A percentile compares a stretch with the other conserved stretches of the same genome.
Conservation (phyloP, 768 basidiomycete species). For the Pleurotus sapidus region DNA sequence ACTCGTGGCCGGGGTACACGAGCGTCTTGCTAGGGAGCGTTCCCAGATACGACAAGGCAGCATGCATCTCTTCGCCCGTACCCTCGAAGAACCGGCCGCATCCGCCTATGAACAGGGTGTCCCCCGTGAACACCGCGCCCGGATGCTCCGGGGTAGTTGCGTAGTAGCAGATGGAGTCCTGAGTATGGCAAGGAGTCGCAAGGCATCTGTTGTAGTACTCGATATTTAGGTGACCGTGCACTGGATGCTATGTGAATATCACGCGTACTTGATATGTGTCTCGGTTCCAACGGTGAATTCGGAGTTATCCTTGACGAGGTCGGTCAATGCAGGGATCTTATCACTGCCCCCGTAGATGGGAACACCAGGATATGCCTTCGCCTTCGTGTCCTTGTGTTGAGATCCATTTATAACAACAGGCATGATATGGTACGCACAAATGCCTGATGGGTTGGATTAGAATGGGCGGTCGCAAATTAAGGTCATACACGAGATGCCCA, state of each 20-base stretch:
- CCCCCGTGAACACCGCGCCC: constrained; percentile 90
- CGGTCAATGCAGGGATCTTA: constrained; percentile 61
- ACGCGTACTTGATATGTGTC: constrained; percentile 54
- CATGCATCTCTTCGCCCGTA: constrained; percentile 74
- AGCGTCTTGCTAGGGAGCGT: constrained; percentile 77
- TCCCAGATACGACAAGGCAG: constrained; percentile 66
- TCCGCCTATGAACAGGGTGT: constrained; percentile 86
- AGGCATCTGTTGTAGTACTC: constrained; percentile 52
- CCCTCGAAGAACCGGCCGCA: constrained; percentile 97
- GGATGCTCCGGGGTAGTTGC: constrained; percentile 58
- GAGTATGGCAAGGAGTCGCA: constrained; percentile 92
- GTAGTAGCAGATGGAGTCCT: constrained; percentile 93
- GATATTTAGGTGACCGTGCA: constrained; percentile 7
- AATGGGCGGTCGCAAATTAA: neutral
- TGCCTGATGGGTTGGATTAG: constrained; percentile 27
- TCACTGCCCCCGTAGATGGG: constrained; percentile 82
- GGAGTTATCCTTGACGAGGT: constrained; percentile 78
- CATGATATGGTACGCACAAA: constrained; percentile 40
- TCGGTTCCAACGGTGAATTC: constrained; percentile 71
- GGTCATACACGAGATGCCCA: constrained; percentile 23
- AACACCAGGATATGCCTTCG: constrained; percentile 39
- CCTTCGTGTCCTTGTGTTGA: constrained; percentile 24
- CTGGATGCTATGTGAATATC: neutral
- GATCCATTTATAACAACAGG: neutral
- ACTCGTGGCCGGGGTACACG: constrained; percentile 91